A percentile compares a stretch with the other conserved stretches of the same genome.
Conservation (phyloP, 1,284 basidiomycete genomes). For the Inonotus obliquus region DNA sequence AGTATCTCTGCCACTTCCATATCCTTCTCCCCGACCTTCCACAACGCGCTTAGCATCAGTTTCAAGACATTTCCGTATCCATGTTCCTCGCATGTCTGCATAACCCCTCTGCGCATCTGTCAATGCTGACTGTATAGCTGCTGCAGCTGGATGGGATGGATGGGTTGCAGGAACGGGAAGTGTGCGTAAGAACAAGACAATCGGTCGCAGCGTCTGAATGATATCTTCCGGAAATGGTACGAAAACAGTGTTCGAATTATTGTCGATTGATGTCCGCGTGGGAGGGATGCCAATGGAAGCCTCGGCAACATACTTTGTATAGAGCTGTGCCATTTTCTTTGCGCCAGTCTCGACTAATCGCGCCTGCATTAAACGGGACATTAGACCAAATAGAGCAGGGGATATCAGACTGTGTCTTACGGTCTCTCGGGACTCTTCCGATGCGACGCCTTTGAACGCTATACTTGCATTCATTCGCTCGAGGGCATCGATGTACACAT, state of each 20-base stretch:
- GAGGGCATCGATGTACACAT: conserved; percentile 61
- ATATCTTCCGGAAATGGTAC: conserved; percentile 51
- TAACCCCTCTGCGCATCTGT: conserved; percentile 75
- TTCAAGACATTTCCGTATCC: conserved; percentile 69
- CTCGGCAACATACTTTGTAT: conserved; percentile 77
- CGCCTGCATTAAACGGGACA: conserved; percentile 39
- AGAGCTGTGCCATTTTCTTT: conserved; percentile 73
- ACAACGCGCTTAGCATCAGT: conserved; percentile 60
- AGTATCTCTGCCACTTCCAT: conserved; percentile 17
- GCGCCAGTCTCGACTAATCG: conserved; percentile 73
- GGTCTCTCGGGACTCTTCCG: conserved; percentile 50
- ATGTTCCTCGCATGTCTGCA: conserved; percentile 76
- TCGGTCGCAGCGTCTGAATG: conserved; percentile 49
- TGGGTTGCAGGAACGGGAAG: conserved; percentile 72
- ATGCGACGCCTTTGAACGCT: conserved; percentile 63
- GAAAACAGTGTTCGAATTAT: conserved; percentile 24
- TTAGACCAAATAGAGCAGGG: not conserved
- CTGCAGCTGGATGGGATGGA: conserved; percentile 70
- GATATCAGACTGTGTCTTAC: conserved; percentile 32
- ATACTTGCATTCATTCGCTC: conserved; percentile 74
- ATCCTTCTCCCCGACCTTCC: conserved; percentile 56
- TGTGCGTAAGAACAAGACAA: conserved; percentile 63
- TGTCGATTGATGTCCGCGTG: conserved; percentile 46
- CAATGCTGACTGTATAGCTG: conserved; percentile 54
- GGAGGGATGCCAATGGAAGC: conserved; percentile 67